These are phyloP conservation scores for Pseudodiploospora longispora DNA, from an alignment of 2,329 filamentous ascomycete species.

Conservation along the genomic window DNA sequence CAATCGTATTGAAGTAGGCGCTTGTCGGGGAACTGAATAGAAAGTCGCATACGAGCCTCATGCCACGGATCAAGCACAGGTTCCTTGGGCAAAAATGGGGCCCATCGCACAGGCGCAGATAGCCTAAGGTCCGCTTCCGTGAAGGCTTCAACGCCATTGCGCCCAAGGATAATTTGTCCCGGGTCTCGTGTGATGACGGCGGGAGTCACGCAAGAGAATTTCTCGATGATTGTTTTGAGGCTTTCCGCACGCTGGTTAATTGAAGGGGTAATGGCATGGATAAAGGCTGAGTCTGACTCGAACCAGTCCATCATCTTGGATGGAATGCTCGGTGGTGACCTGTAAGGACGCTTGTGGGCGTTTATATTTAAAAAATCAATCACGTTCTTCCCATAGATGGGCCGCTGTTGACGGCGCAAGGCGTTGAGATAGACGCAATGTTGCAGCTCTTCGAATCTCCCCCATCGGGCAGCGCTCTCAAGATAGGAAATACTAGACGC, in stretches of 20 bases:
- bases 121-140: conserved; percentile 48
- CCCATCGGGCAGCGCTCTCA: conserved; percentile 62
- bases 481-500: conserved; percentile 64
- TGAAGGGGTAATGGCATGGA: conserved; percentile 64
- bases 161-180: conserved; percentile 57
- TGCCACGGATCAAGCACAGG: conserved; percentile 75
- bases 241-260: conserved; percentile 63
- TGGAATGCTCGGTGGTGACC: conserved; percentile 52
- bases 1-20: conserved; percentile 96
- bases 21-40: conserved; percentile 95
- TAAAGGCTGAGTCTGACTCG: conserved; percentile 56
- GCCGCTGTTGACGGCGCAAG: conserved; percentile 68
- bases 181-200: conserved; percentile 77
- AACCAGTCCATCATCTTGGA: conserved; percentile 65
- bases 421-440: conserved; percentile 75
- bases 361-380: conserved; percentile 65
- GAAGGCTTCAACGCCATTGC: conserved; percentile 48
- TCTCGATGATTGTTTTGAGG: conserved; percentile 68
- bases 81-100: conserved; percentile 48
- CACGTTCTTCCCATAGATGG: conserved; percentile 74
- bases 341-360: conserved; percentile 48
- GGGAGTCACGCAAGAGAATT: conserved; percentile 89
- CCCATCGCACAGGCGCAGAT: conserved; percentile 47
- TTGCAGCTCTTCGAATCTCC: conserved; percentile 69
- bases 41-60: conserved; percentile 82